Evolutionary conservation across 2,329 filamentous ascomycete species (phyloP).

Genomic region (Exophiala xenobiotica): DNA sequence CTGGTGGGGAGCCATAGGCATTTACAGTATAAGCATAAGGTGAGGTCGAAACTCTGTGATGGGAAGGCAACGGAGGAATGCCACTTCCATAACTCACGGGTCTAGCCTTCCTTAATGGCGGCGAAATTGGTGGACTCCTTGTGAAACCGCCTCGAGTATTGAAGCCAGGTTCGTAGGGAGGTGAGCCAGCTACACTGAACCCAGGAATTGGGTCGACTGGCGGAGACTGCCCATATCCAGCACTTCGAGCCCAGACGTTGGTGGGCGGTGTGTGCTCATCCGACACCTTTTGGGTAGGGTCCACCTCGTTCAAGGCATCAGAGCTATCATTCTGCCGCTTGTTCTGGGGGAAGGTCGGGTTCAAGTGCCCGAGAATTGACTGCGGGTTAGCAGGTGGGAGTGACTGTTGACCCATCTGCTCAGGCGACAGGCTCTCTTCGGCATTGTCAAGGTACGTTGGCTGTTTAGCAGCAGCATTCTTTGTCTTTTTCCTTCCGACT

Average conservation of each 20-base stretch:
- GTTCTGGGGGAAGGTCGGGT: constrained; percentile 16
- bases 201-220: constrained; percentile 21
- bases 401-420: constrained; percentile 22
- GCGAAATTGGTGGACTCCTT: constrained; percentile 44
- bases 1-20: constrained; percentile 53
- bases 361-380: constrained; percentile 23
- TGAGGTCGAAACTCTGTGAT: constrained; percentile 27
- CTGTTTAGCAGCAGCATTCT: constrained; percentile 27
- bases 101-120: constrained; percentile 39
- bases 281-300: constrained; percentile 27
- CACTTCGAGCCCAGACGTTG: constrained; percentile 19
- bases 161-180: constrained; percentile 41
- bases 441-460: constrained; percentile 19
- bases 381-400: constrained; percentile 10
- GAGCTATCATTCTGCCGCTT: constrained; percentile 6
- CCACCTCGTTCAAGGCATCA: constrained; percentile 22
- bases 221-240: constrained; percentile 23
- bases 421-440: constrained; percentile 15
- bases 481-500: constrained; percentile 25
- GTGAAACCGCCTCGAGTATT: constrained; percentile 42
- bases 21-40: constrained; percentile 41
- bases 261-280: constrained; percentile 29
- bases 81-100: constrained; percentile 46
- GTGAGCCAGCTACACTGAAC: constrained; percentile 37
- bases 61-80: constrained; percentile 35